Percentiles rank a stretch among this genome's conserved stretches.
These are phyloP conservation scores for Colletotrichum chrysophilum DNA, from an alignment of 2,329 filamentous ascomycete species.

Conservation along the genomic window DNA sequence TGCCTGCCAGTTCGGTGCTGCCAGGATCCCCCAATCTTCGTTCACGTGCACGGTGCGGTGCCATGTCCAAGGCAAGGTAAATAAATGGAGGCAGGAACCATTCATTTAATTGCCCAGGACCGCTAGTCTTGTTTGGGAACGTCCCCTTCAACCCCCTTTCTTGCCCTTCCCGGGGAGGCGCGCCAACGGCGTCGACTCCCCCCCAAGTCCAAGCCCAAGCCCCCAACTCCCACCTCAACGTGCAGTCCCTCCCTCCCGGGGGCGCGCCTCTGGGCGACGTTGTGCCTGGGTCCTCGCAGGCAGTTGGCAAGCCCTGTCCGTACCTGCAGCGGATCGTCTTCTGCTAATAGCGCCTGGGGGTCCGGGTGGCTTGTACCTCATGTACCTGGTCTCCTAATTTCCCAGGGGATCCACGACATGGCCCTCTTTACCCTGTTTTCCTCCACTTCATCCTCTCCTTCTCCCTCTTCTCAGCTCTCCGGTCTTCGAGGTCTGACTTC, in stretches of 20 bases:
- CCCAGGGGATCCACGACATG: constrained; percentile 18
- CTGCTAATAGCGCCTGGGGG: constrained; percentile 10
- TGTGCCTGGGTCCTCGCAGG: neutral
- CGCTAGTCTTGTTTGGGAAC: neutral
- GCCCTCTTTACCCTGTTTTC: constrained; percentile 21
- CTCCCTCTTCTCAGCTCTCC: constrained; percentile 16
- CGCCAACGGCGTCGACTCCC: neutral
- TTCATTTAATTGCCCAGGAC: neutral
- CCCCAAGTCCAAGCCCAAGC: neutral
- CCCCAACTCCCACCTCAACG: neutral
- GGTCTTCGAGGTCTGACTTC: constrained; percentile 17
- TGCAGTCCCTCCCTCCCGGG: neutral
- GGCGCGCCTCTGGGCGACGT: neutral
- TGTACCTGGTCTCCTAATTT: constrained; percentile 16
- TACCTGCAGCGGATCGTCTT: constrained; percentile 19
- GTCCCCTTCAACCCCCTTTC: constrained; percentile 1
- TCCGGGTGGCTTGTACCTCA: constrained; percentile 12
- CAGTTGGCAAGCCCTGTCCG: neutral
- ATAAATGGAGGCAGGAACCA: constrained; percentile 3
- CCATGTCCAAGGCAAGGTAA: constrained; percentile 1
- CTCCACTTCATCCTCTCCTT: constrained; percentile 19
- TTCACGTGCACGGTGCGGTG: neutral
- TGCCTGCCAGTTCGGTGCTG: neutral
- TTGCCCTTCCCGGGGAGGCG: constrained; percentile 2
- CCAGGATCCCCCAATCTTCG: neutral